Base-by-base conservation (phyloP, 2,329 filamentous ascomycete genomes). In the Sclerotinia minor region DNA sequence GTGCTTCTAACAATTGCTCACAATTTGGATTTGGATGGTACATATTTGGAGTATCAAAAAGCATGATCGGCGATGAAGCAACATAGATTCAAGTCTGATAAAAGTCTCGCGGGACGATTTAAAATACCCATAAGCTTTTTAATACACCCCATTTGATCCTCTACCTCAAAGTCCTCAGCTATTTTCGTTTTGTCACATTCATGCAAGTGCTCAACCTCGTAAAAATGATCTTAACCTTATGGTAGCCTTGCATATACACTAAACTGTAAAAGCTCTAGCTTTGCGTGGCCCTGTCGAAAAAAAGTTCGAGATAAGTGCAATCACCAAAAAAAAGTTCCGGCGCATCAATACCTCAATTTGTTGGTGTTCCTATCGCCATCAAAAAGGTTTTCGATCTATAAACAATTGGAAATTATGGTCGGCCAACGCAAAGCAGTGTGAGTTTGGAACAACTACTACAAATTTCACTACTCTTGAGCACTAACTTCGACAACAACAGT, bases 401-500 rank as follows among this genome's bases (percentile, higher is more conserved):
- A 13, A 53, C 54, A 60, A 52, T 64, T 52, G 35, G 44, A 15
- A 59, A 47, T 64, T 44, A 64, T 77, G 76, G 72, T 71, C 66
- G 59, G 59, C 59, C 59, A 61, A 61, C 73, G 73, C 54, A 77
- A 76, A 64, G 76, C 75, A 68, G 68, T 77, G 76, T 76, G 70
- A 64, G 70, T 70, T 26, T 17, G 26, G 9, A 44, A 32, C 55
- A 32, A 55, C 52, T 69, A 72, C 54, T 75, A 53, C 38, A 19
- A 61, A 21, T 35, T 54, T 17, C n/a, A 54, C 52, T 15, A 21
- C 41, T 29, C 49, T 50, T 19, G 13, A 44, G 19, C 45, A n/a
- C 65, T 67, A 21, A 67, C 35, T 24, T 45, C 26, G 38, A 50
- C 8, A 41, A 53, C 54, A 67, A 44, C 71, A 93, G 92, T 77